phyloP scores from a whole-genome alignment of 78 protist genomes.

The Dictyostelium capitatum region DNA sequence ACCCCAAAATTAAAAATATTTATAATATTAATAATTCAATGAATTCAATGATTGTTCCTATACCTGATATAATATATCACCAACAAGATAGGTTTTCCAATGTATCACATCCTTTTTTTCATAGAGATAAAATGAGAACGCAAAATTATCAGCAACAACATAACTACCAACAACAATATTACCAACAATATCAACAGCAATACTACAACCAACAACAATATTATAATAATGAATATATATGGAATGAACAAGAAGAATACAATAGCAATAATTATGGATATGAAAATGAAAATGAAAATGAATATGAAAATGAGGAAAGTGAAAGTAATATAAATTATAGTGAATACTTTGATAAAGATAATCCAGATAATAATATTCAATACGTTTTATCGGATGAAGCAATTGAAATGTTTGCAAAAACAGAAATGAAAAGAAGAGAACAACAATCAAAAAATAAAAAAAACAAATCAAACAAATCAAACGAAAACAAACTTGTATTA shows the following conservation, averaged over 20 bases:
- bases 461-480: neutral
- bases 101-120: constrained; percentile 4
- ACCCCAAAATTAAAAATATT: too few relatives aligned
- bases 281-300: neutral
- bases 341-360: constrained; percentile 10
- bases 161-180: neutral
- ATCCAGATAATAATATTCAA: neutral
- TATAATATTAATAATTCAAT: too few relatives aligned
- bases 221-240: neutral
- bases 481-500: neutral
- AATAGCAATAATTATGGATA: neutral
- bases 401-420: constrained; percentile 53
- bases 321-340: neutral
- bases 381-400: constrained; percentile 63
- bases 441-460: neutral
- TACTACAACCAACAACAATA: neutral
- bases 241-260: neutral
- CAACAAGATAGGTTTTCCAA: neutral
- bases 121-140: neutral
- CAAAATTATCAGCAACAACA: neutral
- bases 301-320: neutral
- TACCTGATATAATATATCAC: neutral
- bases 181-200: neutral
- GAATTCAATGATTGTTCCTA: neutral
- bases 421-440: constrained; percentile 58